These are phyloP conservation scores for Lotmaria passim DNA, from an alignment of 208 protist species.

Conservation along the genomic window DNA sequence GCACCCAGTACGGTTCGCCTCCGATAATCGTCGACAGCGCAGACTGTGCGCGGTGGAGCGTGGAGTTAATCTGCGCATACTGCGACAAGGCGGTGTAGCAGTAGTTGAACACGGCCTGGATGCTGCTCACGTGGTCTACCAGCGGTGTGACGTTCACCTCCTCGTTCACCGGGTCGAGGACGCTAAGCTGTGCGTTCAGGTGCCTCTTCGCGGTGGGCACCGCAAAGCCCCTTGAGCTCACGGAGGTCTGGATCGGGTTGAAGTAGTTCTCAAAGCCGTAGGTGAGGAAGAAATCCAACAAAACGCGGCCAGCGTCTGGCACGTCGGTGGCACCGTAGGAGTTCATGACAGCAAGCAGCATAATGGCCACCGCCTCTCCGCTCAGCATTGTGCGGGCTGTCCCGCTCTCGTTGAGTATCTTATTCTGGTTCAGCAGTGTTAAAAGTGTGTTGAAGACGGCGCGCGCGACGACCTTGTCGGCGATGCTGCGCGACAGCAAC, in stretches of 20 bases:
- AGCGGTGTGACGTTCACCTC: slow-evolving; percentile 33
- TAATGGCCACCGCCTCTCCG: slow-evolving; percentile 45
- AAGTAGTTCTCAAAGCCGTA: slow-evolving; percentile 56
- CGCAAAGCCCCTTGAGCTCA: slow-evolving; percentile 32
- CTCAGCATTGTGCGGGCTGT: slow-evolving; percentile 31
- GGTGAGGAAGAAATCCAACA: slow-evolving; percentile 56
- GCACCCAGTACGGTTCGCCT: slow-evolving; percentile 49
- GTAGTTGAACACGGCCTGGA: slow-evolving; percentile 62
- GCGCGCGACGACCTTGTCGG: slow-evolving; percentile 13
- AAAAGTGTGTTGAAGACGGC: slow-evolving; percentile 35
- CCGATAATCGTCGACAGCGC: slow-evolving; percentile 54
- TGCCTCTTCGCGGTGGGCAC: slow-evolving; percentile 34
- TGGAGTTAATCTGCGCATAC: slow-evolving; percentile 35
- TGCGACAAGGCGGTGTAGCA: slow-evolving; percentile 51
- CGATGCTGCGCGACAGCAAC: slow-evolving; percentile 25
- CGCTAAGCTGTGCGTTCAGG: slow-evolving; percentile 38
- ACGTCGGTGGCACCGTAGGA: slow-evolving; percentile 37
- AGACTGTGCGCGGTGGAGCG: slow-evolving; percentile 47
- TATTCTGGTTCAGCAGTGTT: slow-evolving; percentile 51
- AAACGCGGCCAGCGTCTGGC: slow-evolving; percentile 34
- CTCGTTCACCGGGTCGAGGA: slow-evolving; percentile 43
- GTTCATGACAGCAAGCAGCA: slow-evolving; percentile 52
- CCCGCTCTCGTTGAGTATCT: slow-evolving; percentile 44
- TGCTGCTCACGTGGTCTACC: slow-evolving; percentile 37
- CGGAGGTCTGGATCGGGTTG: slow-evolving; percentile 31